Evolutionary conservation across 176 grass and related monocot species (phyloP).

Genomic region (Eleusine indica): DNA sequence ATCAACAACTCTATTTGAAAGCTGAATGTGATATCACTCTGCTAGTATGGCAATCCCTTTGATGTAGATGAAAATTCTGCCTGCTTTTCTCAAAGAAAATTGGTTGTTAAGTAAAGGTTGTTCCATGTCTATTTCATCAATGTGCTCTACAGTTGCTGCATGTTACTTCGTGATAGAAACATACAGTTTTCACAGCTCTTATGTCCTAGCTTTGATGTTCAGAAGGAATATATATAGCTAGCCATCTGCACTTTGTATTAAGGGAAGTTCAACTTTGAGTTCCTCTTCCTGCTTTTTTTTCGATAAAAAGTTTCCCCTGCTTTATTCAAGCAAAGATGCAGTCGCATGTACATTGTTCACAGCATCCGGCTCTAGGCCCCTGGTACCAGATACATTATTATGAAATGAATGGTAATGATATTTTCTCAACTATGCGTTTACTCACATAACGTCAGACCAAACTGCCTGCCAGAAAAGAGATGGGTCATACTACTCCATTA

Average conservation of each 20-base stretch:
- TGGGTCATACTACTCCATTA: conserved; percentile 22
- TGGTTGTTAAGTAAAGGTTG: background rate
- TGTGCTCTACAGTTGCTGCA: background rate
- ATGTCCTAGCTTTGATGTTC: background rate
- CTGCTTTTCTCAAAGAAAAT: conserved; percentile 7
- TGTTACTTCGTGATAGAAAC: background rate
- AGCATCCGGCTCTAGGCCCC: too few relatives aligned
- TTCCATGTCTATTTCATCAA: background rate
- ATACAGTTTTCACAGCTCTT: background rate
- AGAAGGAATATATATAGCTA: background rate
- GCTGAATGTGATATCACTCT: background rate
- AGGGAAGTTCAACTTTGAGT: background rate
- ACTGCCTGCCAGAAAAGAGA: conserved; percentile 7
- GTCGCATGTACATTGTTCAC: too few relatives aligned
- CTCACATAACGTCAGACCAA: background rate
- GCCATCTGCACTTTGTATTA: background rate
- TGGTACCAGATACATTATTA: background rate
- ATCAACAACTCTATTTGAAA: background rate
- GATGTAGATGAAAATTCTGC: background rate
- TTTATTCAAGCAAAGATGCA: too few relatives aligned
- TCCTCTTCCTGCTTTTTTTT: background rate
- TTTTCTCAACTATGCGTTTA: background rate
- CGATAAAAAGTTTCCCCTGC: too few relatives aligned
- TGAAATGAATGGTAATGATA: background rate
- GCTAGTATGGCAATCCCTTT: background rate